Evolutionary conservation across 1,284 basidiomycete species (phyloP).

Genomic region (Clitocybe nebularis): DNA sequence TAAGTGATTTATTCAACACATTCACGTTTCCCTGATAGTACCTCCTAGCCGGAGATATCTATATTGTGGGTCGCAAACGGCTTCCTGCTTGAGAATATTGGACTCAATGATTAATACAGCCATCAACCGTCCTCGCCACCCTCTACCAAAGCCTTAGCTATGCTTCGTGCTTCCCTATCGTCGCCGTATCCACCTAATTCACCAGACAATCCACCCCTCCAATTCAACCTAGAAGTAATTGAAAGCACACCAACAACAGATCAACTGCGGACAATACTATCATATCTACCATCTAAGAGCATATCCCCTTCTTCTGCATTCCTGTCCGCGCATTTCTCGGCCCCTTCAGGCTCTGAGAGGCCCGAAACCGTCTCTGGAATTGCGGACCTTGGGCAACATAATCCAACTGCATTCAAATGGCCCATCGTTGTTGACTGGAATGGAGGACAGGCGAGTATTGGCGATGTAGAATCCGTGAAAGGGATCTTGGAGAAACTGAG

Average conservation of each 20-base stretch:
- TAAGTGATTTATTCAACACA: slow-evolving; percentile 13
- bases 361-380: slow-evolving; percentile 44
- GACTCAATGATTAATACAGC: slow-evolving; percentile 31
- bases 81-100: background rate
- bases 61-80: slow-evolving; percentile 49
- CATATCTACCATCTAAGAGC: slow-evolving; percentile 47
- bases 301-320: slow-evolving; percentile 35
- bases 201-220: slow-evolving; percentile 44
- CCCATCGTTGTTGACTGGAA: slow-evolving; percentile 77
- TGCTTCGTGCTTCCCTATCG: slow-evolving; percentile 55
- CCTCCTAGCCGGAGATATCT: slow-evolving; percentile 52
- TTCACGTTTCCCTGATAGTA: slow-evolving; percentile 1
- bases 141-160: slow-evolving; percentile 53
- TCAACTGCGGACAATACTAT: slow-evolving; percentile 62
- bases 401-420: slow-evolving; percentile 64
- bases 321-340: slow-evolving; percentile 54
- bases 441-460: slow-evolving; percentile 60
- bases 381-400: slow-evolving; percentile 44
- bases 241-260: slow-evolving; percentile 65
- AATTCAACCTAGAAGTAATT: slow-evolving; percentile 69
- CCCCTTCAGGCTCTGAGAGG: slow-evolving; percentile 33
- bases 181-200: slow-evolving; percentile 54
- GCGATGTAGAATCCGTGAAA: slow-evolving; percentile 64
- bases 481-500: slow-evolving; percentile 58
- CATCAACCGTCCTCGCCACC: slow-evolving; percentile 62